These are phyloP conservation scores for Aegle marmelos DNA, from an alignment of 345 rosid genomes.

Conservation along the genomic window DNA sequence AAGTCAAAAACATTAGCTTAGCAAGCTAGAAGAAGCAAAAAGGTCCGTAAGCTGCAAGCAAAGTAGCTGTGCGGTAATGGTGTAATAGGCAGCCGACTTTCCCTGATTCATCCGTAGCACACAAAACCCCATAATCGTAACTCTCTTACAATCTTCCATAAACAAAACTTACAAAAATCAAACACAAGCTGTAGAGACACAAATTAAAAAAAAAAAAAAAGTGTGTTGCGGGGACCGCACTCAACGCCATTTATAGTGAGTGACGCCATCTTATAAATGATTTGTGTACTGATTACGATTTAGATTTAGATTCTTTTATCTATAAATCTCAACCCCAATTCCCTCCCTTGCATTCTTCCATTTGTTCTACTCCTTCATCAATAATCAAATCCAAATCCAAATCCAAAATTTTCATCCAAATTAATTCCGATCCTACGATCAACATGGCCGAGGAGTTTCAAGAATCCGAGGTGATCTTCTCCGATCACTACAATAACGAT, in stretches of 20 bases:
- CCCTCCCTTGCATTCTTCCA: neutral
- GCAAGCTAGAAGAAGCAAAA: slow-evolving; percentile 6
- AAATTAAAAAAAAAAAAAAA: neutral
- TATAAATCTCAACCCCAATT: slow-evolving; percentile 6
- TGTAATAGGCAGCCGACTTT: neutral
- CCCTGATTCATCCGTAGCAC: neutral
- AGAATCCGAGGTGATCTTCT: slow-evolving; percentile 51
- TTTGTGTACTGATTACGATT: slow-evolving; percentile 32
- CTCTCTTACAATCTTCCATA: neutral
- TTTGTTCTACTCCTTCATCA: neutral
- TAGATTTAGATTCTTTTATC: slow-evolving; percentile 21
- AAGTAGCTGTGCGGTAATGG: neutral
- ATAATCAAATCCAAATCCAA: too few relatives aligned
- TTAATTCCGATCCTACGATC: neutral
- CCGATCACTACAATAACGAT: slow-evolving; percentile 20
- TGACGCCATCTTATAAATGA: slow-evolving; percentile 38
- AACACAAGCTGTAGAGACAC: neutral
- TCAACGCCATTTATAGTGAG: slow-evolving; percentile 35
- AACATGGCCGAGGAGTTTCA: slow-evolving; percentile 54
- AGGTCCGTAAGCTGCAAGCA: slow-evolving; percentile 12
- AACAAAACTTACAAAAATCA: neutral
- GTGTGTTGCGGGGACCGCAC: slow-evolving; percentile 52
- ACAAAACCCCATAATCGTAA: neutral
- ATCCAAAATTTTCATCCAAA: too few relatives aligned
- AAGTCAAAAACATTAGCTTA: slow-evolving; percentile 17